phyloP scores from a whole-genome alignment of 2,329 filamentous ascomycete genomes.

The Sporothrix humicola region DNA sequence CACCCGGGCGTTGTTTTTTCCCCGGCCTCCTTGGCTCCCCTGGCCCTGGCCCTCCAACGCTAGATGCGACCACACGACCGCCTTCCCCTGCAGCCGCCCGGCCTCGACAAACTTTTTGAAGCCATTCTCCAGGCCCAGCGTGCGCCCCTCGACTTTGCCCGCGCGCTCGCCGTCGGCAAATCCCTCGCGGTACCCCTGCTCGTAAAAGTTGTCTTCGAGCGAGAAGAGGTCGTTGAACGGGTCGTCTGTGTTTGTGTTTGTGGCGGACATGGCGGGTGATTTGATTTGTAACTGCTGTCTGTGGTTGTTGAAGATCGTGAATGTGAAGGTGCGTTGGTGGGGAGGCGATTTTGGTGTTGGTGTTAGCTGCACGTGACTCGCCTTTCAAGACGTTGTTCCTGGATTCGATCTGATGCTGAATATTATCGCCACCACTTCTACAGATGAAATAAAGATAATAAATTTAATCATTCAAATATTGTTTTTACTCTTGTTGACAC shows the following conservation, averaged over 20 bases:
- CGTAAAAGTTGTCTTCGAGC: slow-evolving; percentile 74
- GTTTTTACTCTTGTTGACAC: no score
- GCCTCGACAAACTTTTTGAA: slow-evolving; percentile 90
- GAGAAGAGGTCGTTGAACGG: slow-evolving; percentile 63
- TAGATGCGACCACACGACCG: slow-evolving; percentile 82
- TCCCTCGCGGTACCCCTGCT: slow-evolving; percentile 79
- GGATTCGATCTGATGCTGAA: not conserved
- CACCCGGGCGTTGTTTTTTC: slow-evolving; percentile 40
- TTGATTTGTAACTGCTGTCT: not conserved
- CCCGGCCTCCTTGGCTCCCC: not conserved
- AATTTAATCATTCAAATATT: not conserved
- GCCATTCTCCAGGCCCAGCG: slow-evolving; percentile 88
- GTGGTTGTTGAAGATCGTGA: not conserved
- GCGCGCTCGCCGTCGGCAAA: slow-evolving; percentile 74
- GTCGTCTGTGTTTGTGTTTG: slow-evolving; percentile 44
- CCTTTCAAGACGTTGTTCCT: not conserved
- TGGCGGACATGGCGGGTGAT: not conserved
- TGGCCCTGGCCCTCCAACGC: slow-evolving; percentile 44
- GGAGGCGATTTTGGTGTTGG: not conserved
- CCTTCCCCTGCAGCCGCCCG: slow-evolving; percentile 77
- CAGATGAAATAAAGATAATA: not conserved
- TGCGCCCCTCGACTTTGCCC: slow-evolving; percentile 84
- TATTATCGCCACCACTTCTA: not conserved
- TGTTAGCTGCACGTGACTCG: not conserved
- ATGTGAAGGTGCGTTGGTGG: not conserved